Percentiles rank a stretch among this genome's conserved stretches.
Conservation (phyloP, 2,329 filamentous ascomycete species). For the Colletotrichum plurivorum region DNA sequence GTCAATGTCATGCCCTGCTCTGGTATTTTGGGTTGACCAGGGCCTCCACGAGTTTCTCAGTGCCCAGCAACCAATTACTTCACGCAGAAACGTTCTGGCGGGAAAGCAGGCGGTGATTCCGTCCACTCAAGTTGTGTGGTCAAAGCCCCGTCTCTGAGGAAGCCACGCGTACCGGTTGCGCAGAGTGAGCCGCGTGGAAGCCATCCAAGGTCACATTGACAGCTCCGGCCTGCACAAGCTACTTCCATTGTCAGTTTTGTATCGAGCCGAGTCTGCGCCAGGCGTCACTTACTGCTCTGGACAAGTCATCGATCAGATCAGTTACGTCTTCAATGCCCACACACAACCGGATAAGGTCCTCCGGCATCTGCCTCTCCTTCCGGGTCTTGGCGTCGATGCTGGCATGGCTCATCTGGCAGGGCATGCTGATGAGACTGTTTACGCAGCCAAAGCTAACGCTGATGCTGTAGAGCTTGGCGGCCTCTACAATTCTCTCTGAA, state of each 20-base stretch:
- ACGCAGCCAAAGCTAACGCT: conserved; percentile 98
- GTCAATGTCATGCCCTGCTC: too few relatives aligned
- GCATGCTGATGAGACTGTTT: conserved; percentile 99
- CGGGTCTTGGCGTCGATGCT: conserved; percentile 97
- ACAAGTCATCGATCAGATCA: conserved; percentile 93
- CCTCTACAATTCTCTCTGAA: conserved; percentile 94
- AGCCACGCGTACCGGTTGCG: conserved; percentile 1
- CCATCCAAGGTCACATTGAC: conserved; percentile 89
- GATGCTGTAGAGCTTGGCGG: conserved; percentile 91
- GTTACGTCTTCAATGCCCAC: conserved; percentile 95
- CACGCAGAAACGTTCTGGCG: too few relatives aligned
- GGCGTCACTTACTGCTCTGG: conserved; percentile 80
- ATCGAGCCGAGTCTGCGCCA: background rate
- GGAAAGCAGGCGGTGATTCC: background rate
- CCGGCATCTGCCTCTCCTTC: conserved; percentile 90
- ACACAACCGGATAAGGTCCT: conserved; percentile 95
- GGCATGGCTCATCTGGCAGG: conserved; percentile 99
- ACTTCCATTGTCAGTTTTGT: conserved; percentile 44
- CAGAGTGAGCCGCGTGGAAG: conserved; percentile 72
- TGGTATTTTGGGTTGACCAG: too few relatives aligned
- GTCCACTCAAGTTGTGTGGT: background rate
- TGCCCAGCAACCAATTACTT: too few relatives aligned
- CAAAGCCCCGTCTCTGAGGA: conserved; percentile 1
- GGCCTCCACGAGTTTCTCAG: too few relatives aligned
- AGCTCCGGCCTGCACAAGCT: conserved; percentile 95